Evolutionary conservation across 495 filamentous ascomycete genomes (phyloP).

Genomic region (Tuber microsphaerosporum): DNA sequence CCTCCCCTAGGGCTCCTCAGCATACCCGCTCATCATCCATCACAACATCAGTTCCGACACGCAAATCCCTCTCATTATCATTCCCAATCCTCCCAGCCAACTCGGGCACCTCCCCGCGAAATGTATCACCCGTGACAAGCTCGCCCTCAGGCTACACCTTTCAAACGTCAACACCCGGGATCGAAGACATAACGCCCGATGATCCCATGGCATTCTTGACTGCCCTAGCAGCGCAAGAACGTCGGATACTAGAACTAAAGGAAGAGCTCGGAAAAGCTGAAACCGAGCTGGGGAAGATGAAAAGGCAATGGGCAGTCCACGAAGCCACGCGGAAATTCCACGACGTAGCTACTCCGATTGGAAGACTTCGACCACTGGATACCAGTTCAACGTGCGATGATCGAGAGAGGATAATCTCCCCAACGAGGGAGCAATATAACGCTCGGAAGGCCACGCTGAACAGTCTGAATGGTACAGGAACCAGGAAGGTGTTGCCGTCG

Average conservation of each 20-base stretch:
- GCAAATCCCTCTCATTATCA: conserved; percentile 38
- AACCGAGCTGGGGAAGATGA: conserved; percentile 63
- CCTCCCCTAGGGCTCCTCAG: conserved; percentile 5
- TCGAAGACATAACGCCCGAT: conserved; percentile 44
- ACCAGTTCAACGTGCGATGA: conserved; percentile 37
- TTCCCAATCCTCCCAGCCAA: conserved; percentile 39
- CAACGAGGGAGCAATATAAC: conserved; percentile 30
- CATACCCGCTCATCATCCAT: conserved; percentile 23
- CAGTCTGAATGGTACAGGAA: conserved; percentile 42
- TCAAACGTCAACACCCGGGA: neutral
- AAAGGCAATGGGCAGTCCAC: conserved; percentile 71
- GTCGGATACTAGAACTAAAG: conserved; percentile 81
- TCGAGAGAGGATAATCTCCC: conserved; percentile 41
- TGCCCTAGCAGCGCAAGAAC: conserved; percentile 83
- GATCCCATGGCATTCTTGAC: conserved; percentile 75
- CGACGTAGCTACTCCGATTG: conserved; percentile 52
- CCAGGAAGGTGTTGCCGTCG: conserved; percentile 58
- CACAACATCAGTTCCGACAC: conserved; percentile 26
- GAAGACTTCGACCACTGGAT: conserved; percentile 54
- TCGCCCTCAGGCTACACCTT: conserved; percentile 12
- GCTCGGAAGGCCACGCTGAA: conserved; percentile 29
- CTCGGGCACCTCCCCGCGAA: conserved; percentile 28
- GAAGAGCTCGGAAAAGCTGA: conserved; percentile 83
- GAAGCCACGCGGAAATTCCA: conserved; percentile 71
- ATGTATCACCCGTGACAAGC: conserved; percentile 22